Base-by-base conservation (phyloP, 768 basidiomycete genomes). In the Trametes meyenii region DNA sequence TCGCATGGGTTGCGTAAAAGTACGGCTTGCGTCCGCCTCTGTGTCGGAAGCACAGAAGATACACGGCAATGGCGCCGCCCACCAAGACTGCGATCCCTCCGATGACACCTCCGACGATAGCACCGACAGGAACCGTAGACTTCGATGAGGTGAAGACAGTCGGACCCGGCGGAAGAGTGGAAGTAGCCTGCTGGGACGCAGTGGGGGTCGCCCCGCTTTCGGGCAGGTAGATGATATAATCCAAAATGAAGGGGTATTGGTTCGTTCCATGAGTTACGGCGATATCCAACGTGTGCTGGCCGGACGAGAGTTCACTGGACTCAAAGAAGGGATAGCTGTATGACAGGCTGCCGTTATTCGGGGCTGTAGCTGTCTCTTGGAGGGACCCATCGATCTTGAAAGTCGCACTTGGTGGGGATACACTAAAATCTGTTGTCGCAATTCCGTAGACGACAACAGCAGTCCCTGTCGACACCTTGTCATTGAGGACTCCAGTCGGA, bases 31-130 rank as follows among this genome's bases (percentile, higher is more conserved):
- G 48, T 11, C 23, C 57, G 11, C 54, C 35, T 40, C 64, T 42
- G 26, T 53, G 60, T 16, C 64, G 43, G 48, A 55, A 60, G 43
- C 52, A 62, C 17, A 59, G n/a, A 48, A 65, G 53, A 53, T 52
- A 62, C 5, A 62, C 40, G 2, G 53, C 57, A 5, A 66, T 29
- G 6, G 36, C 51, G 6, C 53, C 53, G 7, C 39, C 61, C 3
- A 61, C 51, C 6, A 66, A 43, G 10, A 63, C 42, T 5, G 58
- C 63, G 10, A 67, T 26, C 12, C 66, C 66, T 16, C 62, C 66
- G 7, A 64, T 50, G 17, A 67, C 62, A 8, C 66, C 66, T 7
- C 66, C 66, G 2, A 64, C 66, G 38, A 67, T 67, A 1, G 66
- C 63, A 2, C 63, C 66, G 1, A 62, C 63, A 26, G 51, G 60